Percentiles rank a stretch among this genome's conserved stretches.
Conservation (phyloP, 73 alveolate species). For the Tetrahymena borealis region DNA sequence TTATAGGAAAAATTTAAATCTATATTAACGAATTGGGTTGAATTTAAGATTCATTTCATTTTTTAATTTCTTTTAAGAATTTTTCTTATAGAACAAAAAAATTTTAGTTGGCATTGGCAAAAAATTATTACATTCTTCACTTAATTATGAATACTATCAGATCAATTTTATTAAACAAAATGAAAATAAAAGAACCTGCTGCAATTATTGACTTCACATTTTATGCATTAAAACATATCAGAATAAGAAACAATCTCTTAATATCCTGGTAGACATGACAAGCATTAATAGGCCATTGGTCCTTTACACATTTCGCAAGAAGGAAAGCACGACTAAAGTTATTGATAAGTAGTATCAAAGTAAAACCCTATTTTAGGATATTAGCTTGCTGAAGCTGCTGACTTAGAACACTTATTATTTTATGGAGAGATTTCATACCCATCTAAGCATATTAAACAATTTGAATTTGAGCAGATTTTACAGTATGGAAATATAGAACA, state of each 20-base stretch:
- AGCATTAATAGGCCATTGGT: neutral
- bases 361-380: neutral
- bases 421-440: neutral
- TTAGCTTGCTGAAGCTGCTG: neutral
- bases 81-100: no score
- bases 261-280: neutral
- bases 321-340: neutral
- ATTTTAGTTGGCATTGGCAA: no score
- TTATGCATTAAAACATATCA: neutral
- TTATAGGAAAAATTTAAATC: neutral
- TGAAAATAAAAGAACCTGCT: neutral
- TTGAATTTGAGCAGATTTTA: neutral
- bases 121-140: no score
- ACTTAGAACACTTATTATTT: neutral
- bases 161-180: no score
- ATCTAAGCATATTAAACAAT: neutral
- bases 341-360: neutral
- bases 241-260: neutral
- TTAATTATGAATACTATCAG: no score
- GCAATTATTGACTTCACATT: neutral
- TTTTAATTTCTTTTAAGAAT: no score
- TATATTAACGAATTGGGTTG: neutral
- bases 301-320: neutral
- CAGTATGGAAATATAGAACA: neutral
- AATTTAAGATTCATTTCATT: no score